Base-by-base conservation (phyloP, 2,329 filamentous ascomycete species). In the Ilyonectria robusta region DNA sequence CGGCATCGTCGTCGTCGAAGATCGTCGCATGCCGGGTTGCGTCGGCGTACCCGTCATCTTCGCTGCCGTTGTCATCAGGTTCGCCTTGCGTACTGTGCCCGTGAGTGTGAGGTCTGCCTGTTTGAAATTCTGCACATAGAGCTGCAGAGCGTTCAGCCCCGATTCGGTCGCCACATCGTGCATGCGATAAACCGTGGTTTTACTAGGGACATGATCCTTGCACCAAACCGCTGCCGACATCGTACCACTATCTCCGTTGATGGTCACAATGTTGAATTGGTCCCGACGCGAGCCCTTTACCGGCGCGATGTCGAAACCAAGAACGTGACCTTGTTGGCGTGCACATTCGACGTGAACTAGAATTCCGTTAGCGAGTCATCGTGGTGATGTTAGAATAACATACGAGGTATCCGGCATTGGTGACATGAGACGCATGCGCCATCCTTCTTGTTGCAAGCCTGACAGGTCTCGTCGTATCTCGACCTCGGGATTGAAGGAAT, bases 71-170 rank as follows among this genome's bases (percentile, higher is more conserved):
- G 89, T 89, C 76, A 92, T 88, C 47, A 96, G 87, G 66, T 94
- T 96, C 23, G 96, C 95, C 81, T 97, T 98, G 61, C 96, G 92
- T 23, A 96, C 94, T 19, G 95, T 98, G 31, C 96, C 96, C 2
- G 95, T 98, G 73, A 98, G 84, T 3, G 93, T 90, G 46, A 95
- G 87, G 78, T 99, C 96, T 9, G 96, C 95, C 81, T 98, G 95
- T 81, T 99, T 99, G 84, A 94, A 98, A 65, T 92, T 94, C 72
- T 92, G 92, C 50, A 92, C 93, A 78, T 93, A 99, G 29, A 97
- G 86, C 79, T 98, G 94, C 56, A 99, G 83, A 10, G 93, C 94
- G 73, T 91, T 97, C 59, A 90, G 81, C n/a, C 90, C 90, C n/a
- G 85, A 85, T 21, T 92, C 90, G 62, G 92, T 90, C 11, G 92